Percentiles rank a stretch among this genome's conserved stretches.
Evolutionary conservation across 306 rosid species (phyloP).

Genomic region (Lupinus albus): DNA sequence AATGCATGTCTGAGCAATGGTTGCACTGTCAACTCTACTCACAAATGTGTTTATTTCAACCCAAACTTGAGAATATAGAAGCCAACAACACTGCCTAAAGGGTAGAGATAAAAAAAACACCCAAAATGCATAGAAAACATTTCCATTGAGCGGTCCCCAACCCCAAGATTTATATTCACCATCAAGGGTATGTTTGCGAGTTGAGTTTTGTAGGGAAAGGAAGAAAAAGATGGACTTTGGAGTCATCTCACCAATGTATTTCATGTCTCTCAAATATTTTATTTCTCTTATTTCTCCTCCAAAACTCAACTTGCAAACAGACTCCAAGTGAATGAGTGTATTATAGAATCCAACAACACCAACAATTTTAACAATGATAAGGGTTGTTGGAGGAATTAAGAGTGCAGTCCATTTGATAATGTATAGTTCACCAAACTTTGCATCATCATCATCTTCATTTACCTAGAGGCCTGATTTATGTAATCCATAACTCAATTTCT

Average conservation of each 20-base stretch:
- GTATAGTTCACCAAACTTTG: conserved; percentile 87
- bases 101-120: conserved; percentile 90
- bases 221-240: no score
- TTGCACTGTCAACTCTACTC: conserved; percentile 58
- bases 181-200: no score
- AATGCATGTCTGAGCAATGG: conserved; percentile 62
- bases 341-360: conserved; percentile 96
- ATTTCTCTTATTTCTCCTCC: no score
- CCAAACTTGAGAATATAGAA: conserved; percentile 90
- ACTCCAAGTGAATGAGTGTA: no score
- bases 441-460: conserved; percentile 67
- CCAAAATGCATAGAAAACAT: conserved; percentile 94
- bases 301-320: no score
- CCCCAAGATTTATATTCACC: conserved; percentile 97
- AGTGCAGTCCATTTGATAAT: conserved; percentile 92
- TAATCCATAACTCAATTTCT: no score
- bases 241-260: no score
- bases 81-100: conserved; percentile 93
- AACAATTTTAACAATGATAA: conserved; percentile 78
- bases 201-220: no score
- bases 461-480: no score
- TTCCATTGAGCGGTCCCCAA: conserved; percentile 95
- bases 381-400: conserved; percentile 87
- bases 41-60: conserved; percentile 87
- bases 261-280: no score